A percentile compares a stretch with the other conserved stretches of the same genome.
Conservation (phyloP, 2,329 filamentous ascomycete species). For the Aspergillus udagawae region DNA sequence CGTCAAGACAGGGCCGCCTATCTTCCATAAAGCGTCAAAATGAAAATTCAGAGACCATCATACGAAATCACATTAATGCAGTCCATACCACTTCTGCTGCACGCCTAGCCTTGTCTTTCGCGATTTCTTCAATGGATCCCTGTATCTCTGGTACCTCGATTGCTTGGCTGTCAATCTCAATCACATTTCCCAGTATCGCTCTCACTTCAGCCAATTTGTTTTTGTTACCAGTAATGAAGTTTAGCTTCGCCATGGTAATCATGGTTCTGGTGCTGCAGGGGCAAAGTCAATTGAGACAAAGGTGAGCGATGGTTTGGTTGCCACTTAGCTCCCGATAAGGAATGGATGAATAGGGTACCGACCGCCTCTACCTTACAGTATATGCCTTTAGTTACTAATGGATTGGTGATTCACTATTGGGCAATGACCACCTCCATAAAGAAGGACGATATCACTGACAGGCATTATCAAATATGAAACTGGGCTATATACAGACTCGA, state of each 20-base stretch:
- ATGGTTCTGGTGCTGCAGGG: constrained; percentile 26
- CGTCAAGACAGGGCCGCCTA: constrained; percentile 83
- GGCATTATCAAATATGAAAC: not conserved
- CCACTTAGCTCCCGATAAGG: not conserved
- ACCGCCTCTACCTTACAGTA: no score
- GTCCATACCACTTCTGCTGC: constrained; percentile 68
- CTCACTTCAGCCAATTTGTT: constrained; percentile 91
- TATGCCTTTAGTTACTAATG: not conserved
- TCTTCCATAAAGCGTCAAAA: constrained; percentile 43
- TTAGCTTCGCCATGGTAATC: constrained; percentile 55
- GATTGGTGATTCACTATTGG: not conserved
- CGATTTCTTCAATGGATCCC: constrained; percentile 88
- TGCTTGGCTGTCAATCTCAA: constrained; percentile 68
- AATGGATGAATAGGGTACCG: not conserved
- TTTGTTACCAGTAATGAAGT: constrained; percentile 95
- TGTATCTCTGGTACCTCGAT: constrained; percentile 88
- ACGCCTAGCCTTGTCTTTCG: constrained; percentile 75
- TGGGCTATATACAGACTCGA: not conserved
- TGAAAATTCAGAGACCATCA: not conserved
- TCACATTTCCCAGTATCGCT: constrained; percentile 71
- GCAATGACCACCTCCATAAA: not conserved
- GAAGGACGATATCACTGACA: not conserved
- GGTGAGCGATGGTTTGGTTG: not conserved
- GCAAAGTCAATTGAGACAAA: constrained; percentile 1
- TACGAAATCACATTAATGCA: not conserved